Conservation (phyloP, 2,329 filamentous ascomycete genomes). For the Amauroascus niger region DNA sequence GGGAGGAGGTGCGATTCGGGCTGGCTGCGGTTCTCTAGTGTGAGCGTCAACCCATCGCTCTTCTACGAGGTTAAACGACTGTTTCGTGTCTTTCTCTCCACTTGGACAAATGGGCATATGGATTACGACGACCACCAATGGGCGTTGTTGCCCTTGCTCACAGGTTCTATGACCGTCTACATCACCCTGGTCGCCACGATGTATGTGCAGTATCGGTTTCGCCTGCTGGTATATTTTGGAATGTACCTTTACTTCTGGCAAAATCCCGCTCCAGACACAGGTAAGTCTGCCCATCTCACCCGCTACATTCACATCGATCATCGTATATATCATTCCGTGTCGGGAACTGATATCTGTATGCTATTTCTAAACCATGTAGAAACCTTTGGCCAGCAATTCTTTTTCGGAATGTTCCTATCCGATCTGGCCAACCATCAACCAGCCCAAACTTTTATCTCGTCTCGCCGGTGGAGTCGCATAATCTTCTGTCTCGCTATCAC, state of each 20-base stretch:
- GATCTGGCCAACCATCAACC: slow-evolving; percentile 41
- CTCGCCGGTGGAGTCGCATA: slow-evolving; percentile 33
- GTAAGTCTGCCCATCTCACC: slow-evolving; percentile 27
- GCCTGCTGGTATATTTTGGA: slow-evolving; percentile 35
- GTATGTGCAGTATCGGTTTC: slow-evolving; percentile 39
- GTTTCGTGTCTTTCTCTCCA: slow-evolving; percentile 38
- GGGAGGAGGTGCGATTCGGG: slow-evolving; percentile 42
- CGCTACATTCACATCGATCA: neutral
- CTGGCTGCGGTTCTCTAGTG: slow-evolving; percentile 45
- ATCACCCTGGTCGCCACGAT: slow-evolving; percentile 38
- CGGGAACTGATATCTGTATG: neutral
- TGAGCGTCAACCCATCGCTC: slow-evolving; percentile 37
- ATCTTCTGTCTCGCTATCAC: slow-evolving; percentile 33
- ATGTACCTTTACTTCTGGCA: slow-evolving; percentile 44
- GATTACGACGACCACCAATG: slow-evolving; percentile 48
- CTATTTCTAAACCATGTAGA: slow-evolving; percentile 30
- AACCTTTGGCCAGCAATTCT: slow-evolving; percentile 46
- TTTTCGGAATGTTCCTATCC: slow-evolving; percentile 45
- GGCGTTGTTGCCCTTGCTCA: slow-evolving; percentile 41
- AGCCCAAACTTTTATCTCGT: slow-evolving; percentile 39
- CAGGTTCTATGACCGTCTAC: slow-evolving; percentile 41
- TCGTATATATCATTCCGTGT: neutral
- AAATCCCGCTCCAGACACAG: slow-evolving; percentile 37
- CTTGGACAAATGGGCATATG: slow-evolving; percentile 45
- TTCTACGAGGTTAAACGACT: slow-evolving; percentile 38